A percentile compares a stretch with the other conserved stretches of the same genome.
Evolutionary conservation across 1,284 basidiomycete genomes (phyloP).

Genomic region (Ceratobasidium sp.): DNA sequence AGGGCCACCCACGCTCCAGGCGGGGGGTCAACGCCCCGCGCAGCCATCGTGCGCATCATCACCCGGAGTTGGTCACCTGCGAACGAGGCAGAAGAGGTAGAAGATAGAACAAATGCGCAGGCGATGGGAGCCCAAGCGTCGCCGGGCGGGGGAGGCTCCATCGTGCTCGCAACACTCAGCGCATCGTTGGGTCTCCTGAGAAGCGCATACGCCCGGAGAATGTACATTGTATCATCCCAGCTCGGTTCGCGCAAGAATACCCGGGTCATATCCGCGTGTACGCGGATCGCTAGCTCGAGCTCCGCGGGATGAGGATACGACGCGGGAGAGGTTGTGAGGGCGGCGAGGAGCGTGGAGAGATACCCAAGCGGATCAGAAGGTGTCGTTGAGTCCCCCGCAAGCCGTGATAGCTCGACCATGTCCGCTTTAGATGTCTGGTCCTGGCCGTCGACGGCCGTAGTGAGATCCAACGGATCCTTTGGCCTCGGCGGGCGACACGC

Average conservation of each 20-base stretch:
- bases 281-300: conserved; percentile 17
- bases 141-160: conserved; percentile 10
- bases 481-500: neutral
- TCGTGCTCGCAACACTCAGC: neutral
- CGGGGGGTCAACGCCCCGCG: conserved; percentile 10
- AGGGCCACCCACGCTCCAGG: conserved; percentile 36
- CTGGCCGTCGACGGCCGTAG: neutral
- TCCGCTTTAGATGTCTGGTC: neutral
- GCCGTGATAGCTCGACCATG: neutral
- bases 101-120: conserved; percentile 24
- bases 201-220: conserved; percentile 19
- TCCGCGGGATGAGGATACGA: conserved; percentile 26
- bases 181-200: conserved; percentile 23
- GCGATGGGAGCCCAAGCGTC: conserved; percentile 33
- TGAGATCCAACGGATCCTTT: conserved; percentile 35
- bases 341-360: conserved; percentile 6
- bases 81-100: neutral
- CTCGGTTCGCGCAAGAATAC: conserved; percentile 16
- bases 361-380: conserved; percentile 4
- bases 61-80: conserved; percentile 13
- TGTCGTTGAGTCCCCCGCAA: conserved; percentile 4
- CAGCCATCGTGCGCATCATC: conserved; percentile 32
- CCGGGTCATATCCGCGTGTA: conserved; percentile 8
- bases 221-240: neutral
- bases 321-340: neutral